A percentile compares a stretch with the other conserved stretches of the same genome.
These are phyloP conservation scores for Elongisporangium senticosum DNA, from an alignment of 352 stramenopile genomes.

Conservation along the genomic window DNA sequence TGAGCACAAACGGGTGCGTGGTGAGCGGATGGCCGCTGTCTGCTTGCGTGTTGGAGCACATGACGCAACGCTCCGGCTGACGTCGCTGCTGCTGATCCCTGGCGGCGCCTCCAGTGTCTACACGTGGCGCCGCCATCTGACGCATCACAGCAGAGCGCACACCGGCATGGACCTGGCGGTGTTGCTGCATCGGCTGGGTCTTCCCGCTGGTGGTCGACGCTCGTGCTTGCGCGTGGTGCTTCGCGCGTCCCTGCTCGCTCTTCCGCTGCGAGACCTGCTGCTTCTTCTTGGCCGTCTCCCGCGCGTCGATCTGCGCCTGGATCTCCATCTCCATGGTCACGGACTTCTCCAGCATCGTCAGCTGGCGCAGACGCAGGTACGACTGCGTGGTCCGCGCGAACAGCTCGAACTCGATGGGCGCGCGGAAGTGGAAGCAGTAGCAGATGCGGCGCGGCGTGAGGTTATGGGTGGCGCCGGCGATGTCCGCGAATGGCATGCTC, in stretches of 20 bases:
- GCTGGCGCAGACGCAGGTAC: constrained; percentile 31
- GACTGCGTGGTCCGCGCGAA: constrained; percentile 35
- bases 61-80: constrained; percentile 23
- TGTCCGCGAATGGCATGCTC: constrained; percentile 5
- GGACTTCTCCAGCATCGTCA: constrained; percentile 42
- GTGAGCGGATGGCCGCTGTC: constrained; percentile 21
- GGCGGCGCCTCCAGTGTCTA: neutral
- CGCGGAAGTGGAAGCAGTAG: constrained; percentile 67
- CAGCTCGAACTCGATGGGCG: constrained; percentile 43
- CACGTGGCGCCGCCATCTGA: neutral
- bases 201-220: neutral
- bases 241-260: neutral
- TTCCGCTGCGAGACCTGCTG: constrained; percentile 6
- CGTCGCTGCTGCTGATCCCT: constrained; percentile 13
- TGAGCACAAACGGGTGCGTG: constrained; percentile 69
- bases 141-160: neutral
- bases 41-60: constrained; percentile 34
- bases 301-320: constrained; percentile 13
- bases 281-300: constrained; percentile 6
- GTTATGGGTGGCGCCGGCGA: constrained; percentile 1
- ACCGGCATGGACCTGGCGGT: neutral
- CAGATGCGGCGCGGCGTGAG: constrained; percentile 20
- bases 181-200: neutral
- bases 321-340: constrained; percentile 56
- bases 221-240: neutral